Percentiles rank a stretch among this genome's conserved stretches.
These are phyloP conservation scores for Chrysanthemum makinoi DNA, from an alignment of 129 eudicot genomes.

Conservation along the genomic window DNA sequence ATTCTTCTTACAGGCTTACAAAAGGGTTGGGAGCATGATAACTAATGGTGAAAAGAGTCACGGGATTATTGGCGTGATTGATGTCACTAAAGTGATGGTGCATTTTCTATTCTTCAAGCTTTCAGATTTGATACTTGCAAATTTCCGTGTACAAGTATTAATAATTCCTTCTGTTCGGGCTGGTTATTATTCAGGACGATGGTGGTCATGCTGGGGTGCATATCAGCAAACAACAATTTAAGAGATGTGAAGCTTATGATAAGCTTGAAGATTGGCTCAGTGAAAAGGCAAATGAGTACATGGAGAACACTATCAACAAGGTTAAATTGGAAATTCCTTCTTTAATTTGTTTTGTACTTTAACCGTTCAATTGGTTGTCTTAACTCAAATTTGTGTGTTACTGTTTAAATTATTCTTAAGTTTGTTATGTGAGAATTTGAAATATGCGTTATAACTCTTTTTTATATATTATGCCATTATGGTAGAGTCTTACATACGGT, in stretches of 20 bases:
- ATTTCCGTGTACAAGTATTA: background rate
- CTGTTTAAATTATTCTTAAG: too few species aligned
- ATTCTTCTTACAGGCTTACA: constrained; percentile 49
- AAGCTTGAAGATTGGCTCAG: constrained; percentile 54
- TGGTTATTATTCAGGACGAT: constrained; percentile 35
- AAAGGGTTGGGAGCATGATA: constrained; percentile 64
- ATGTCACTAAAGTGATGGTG: constrained; percentile 54
- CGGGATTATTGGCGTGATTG: constrained; percentile 63
- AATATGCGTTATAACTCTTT: too few species aligned
- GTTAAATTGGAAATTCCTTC: constrained; percentile 40
- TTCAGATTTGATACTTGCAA: background rate
- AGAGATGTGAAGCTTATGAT: constrained; percentile 58
- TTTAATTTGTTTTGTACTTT: background rate
- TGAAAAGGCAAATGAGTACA: constrained; percentile 39
- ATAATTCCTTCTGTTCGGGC: too few species aligned
- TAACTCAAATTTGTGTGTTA: too few species aligned
- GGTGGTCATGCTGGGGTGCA: constrained; percentile 49
- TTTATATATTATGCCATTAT: too few species aligned
- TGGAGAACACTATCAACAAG: constrained; percentile 46
- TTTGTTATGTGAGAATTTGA: too few species aligned
- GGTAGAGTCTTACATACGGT: too few species aligned
- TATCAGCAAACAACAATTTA: constrained; percentile 61
- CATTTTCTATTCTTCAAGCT: constrained; percentile 9
- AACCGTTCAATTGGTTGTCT: background rate
- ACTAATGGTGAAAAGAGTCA: constrained; percentile 62